These are phyloP conservation scores for Cryptococcus maquisensis DNA, from an alignment of 1,284 basidiomycete species.

Conservation along the genomic window DNA sequence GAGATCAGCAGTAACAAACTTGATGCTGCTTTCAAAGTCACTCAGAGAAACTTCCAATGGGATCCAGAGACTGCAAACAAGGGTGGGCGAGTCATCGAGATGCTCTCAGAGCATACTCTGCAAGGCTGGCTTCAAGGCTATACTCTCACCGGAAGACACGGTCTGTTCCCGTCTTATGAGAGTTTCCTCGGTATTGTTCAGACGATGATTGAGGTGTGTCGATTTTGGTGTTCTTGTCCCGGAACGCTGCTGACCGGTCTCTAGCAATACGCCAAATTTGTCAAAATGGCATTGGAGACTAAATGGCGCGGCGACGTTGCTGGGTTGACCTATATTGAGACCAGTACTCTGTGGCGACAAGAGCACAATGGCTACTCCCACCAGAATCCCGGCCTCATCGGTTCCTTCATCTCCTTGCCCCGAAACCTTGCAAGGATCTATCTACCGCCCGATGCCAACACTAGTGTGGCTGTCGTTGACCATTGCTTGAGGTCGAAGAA, in stretches of 20 bases:
- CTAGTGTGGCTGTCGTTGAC: conserved; percentile 66
- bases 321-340: conserved; percentile 76
- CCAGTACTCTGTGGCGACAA: conserved; percentile 62
- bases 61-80: conserved; percentile 57
- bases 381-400: conserved; percentile 78
- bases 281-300: conserved; percentile 74
- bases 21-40: conserved; percentile 63
- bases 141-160: conserved; percentile 64
- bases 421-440: conserved; percentile 72
- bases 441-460: conserved; percentile 84
- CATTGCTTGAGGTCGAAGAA: conserved; percentile 79
- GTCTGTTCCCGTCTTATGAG: conserved; percentile 83
- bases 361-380: conserved; percentile 68
- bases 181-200: conserved; percentile 51
- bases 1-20: conserved; percentile 81
- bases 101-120: conserved; percentile 80
- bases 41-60: conserved; percentile 68
- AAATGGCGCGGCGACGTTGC: conserved; percentile 68
- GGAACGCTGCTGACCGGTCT: conserved; percentile 34
- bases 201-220: conserved; percentile 47
- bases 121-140: conserved; percentile 85
- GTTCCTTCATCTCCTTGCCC: conserved; percentile 72
- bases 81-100: conserved; percentile 75
- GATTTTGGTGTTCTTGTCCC: not conserved
- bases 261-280: conserved; percentile 73